Conservation (phyloP, 169 alveolate species). For the Cyclospora cayetanensis region DNA sequence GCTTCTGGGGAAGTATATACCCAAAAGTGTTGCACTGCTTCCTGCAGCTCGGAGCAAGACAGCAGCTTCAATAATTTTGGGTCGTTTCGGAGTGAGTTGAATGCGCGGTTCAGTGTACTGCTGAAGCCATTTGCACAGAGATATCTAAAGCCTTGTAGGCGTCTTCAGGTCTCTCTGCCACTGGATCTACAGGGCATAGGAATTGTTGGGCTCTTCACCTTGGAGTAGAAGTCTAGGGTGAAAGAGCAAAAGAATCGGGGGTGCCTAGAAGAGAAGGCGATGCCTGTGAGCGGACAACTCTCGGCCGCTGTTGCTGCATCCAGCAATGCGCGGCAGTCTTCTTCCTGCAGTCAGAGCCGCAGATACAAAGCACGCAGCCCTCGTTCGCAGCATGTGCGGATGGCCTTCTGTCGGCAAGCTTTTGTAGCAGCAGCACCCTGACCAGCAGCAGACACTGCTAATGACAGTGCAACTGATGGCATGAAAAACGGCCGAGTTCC, state of each 20-base stretch:
- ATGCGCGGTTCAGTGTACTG: not conserved
- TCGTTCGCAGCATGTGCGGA: slow-evolving; percentile 1
- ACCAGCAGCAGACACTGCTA: not conserved
- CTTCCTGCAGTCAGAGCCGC: not conserved
- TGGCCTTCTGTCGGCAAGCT: no score
- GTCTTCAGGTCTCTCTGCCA: not conserved
- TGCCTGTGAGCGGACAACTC: slow-evolving; percentile 44
- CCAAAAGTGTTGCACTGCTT: slow-evolving; percentile 44
- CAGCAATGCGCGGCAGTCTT: slow-evolving; percentile 16
- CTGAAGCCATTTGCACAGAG: not conserved
- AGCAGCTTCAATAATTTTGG: not conserved
- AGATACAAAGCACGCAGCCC: no score
- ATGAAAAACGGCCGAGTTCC: no score
- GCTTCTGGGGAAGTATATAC: not conserved
- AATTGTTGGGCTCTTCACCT: not conserved
- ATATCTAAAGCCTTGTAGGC: not conserved
- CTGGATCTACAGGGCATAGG: not conserved
- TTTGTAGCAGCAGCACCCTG: not conserved
- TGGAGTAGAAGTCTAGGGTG: slow-evolving; percentile 15
- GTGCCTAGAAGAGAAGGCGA: not conserved
- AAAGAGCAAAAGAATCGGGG: slow-evolving; percentile 31
- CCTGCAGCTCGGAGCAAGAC: not conserved
- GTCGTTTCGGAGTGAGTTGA: not conserved
- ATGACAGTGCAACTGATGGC: no score
- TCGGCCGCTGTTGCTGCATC: slow-evolving; percentile 45